A percentile compares a stretch with the other conserved stretches of the same genome.
Evolutionary conservation across 768 basidiomycete genomes (phyloP).

Genomic region (Suillus plorans): DNA sequence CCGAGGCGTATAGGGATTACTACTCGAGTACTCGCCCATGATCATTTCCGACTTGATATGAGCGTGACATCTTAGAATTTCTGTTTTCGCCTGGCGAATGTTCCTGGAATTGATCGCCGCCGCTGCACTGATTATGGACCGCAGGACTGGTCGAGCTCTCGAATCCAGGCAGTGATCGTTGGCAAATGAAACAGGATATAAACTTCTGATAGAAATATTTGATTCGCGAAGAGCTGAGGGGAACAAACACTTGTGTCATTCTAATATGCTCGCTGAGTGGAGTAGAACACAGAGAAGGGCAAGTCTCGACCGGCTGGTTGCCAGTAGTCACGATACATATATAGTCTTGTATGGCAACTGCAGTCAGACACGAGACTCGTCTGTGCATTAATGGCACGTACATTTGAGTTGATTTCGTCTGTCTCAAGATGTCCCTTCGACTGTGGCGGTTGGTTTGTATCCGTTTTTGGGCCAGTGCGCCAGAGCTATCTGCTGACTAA

Average conservation of each 20-base stretch:
- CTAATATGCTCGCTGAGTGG: neutral
- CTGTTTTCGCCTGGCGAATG: neutral
- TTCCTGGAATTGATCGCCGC: neutral
- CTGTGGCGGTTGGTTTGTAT: too few species aligned
- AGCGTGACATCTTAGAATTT: neutral
- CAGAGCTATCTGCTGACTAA: too few species aligned
- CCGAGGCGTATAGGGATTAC: neutral
- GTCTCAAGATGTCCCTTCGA: too few species aligned
- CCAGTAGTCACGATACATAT: neutral
- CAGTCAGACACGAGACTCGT: neutral
- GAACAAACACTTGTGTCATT: neutral
- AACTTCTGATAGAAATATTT: neutral
- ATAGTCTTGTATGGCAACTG: neutral
- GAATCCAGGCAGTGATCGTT: neutral
- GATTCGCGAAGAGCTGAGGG: neutral
- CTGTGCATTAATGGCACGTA: neutral
- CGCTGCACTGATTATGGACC: neutral
- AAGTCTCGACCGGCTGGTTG: neutral
- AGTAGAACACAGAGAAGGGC: neutral
- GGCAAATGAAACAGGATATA: neutral
- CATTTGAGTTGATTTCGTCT: too few species aligned
- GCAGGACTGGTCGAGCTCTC: neutral
- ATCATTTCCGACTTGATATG: neutral
- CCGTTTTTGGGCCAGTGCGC: too few species aligned
- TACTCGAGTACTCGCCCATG: neutral